Conservation (phyloP, 148 eudicot species). For the Persicaria tinctoria region DNA sequence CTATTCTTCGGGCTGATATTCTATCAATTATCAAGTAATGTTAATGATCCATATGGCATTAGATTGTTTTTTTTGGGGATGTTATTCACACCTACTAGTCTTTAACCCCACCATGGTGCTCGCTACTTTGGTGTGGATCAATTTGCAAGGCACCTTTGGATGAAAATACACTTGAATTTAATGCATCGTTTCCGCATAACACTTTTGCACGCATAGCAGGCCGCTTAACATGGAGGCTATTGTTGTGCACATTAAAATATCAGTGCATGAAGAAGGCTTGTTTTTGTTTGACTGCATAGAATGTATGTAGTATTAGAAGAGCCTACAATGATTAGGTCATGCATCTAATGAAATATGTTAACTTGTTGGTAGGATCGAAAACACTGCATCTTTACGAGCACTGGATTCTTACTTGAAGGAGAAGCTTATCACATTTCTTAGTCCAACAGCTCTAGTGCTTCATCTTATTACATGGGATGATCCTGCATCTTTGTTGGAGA, state of each 20-base stretch:
- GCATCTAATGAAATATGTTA: background rate
- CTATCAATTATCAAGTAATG: slow-evolving; percentile 75
- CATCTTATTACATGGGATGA: slow-evolving; percentile 92
- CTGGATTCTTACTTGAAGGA: slow-evolving; percentile 89
- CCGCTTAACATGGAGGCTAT: too few relatives aligned
- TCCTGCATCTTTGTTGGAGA: slow-evolving; percentile 92
- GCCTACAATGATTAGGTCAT: background rate
- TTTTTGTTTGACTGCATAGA: background rate
- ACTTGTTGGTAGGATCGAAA: slow-evolving; percentile 48
- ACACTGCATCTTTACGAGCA: slow-evolving; percentile 70
- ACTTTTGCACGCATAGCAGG: too few relatives aligned
- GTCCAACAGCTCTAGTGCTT: slow-evolving; percentile 92
- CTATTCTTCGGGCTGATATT: slow-evolving; percentile 68
- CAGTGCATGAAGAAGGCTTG: too few relatives aligned
- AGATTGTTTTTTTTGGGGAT: background rate
- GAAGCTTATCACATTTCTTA: slow-evolving; percentile 90
- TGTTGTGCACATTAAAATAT: too few relatives aligned
- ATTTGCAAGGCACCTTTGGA: too few relatives aligned
- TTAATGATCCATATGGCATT: slow-evolving; percentile 11
- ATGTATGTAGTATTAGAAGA: background rate
- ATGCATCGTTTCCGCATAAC: too few relatives aligned
- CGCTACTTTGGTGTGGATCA: too few relatives aligned
- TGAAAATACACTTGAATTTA: too few relatives aligned
- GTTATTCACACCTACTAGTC: too few relatives aligned
- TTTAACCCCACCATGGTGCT: too few relatives aligned